A percentile compares a stretch with the other conserved stretches of the same genome.
These are phyloP conservation scores for Aspergillus steynii DNA, from an alignment of 495 filamentous ascomycete species.

Conservation along the genomic window DNA sequence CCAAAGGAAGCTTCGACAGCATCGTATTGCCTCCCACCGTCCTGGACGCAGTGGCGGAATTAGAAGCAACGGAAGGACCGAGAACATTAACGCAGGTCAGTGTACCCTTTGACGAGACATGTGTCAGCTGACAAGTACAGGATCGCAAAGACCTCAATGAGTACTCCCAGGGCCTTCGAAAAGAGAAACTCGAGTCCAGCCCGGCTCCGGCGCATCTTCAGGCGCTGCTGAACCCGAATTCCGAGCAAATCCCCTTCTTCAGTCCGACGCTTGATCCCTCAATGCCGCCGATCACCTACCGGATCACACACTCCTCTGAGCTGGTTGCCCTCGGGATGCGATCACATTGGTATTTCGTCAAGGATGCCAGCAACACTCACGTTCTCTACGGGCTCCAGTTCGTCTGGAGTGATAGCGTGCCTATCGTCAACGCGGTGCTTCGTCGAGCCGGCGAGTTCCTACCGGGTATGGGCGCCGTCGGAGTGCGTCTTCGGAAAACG, in stretches of 20 bases:
- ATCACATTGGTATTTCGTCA: constrained; percentile 24
- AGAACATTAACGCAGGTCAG: constrained; percentile 19
- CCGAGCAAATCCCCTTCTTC: constrained; percentile 14
- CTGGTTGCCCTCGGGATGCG: constrained; percentile 16
- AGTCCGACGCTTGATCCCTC: constrained; percentile 9
- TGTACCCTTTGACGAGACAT: not conserved
- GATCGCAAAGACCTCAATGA: constrained; percentile 17
- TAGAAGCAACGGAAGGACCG: constrained; percentile 7
- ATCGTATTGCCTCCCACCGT: constrained; percentile 16
- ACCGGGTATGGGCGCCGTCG: constrained; percentile 16
- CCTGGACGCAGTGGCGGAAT: constrained; percentile 15
- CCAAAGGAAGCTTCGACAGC: constrained; percentile 12
- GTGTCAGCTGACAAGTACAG: constrained; percentile 3
- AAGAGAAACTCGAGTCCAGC: constrained; percentile 3
- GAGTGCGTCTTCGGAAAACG: constrained; percentile 16
- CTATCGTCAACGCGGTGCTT: constrained; percentile 18
- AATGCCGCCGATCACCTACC: constrained; percentile 12
- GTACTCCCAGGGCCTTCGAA: constrained; percentile 2
- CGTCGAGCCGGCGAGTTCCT: constrained; percentile 22
- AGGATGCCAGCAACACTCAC: constrained; percentile 20
- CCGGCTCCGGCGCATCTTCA: constrained; percentile 11
- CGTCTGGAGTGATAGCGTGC: constrained; percentile 20
- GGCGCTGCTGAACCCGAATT: constrained; percentile 14
- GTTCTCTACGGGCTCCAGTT: constrained; percentile 20
- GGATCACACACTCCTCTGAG: constrained; percentile 22